Evolutionary conservation across 192 early-diverging fungal genomes (phyloP), one percentile per base, ranked within the genome.

Genomic region (Backusella liffmaniae): DNA sequence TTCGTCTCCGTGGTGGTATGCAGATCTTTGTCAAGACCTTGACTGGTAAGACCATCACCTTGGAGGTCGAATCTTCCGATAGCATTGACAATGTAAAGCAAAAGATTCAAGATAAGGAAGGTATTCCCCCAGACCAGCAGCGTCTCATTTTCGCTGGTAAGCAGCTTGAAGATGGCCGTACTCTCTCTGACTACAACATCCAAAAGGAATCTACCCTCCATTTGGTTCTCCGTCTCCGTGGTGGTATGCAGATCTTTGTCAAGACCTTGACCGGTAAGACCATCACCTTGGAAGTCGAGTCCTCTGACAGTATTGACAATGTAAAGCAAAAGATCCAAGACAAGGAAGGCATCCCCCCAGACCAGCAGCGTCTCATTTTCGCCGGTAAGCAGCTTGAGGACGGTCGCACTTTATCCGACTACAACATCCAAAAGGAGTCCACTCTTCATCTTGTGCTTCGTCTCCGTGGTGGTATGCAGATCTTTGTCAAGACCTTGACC

Each of bases 21-120:
- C 32, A 32, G 3, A 32, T 32, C 32, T 32, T 32, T 32, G 32
- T 32, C 32, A 32, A 32, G 32, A 32, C 94, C 41, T 86, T 98
- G 9, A 98, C 96, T 37, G 96, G 96, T 78, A 98, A 97, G 91
- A 98, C 96, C 82, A 96, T 98, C 85, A 98, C 96, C 76, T 85
- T 98, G 32, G 96, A 94, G 81, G 92, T 94, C 26, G 92, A 93
- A 84, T 92, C 90, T 36, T 88, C 86, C 21, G 91, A 93, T 77
- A 84, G 82, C 68, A 92, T 95, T 75, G 92, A 94, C 26, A 89
- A 92, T 69, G 92, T 95, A 70, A 94, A 95, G 88, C 66, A 79
- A 56, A 94, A 93, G 88, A 95, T 95, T 69, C 92, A 93, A 84
- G 91, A 95, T 73, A 94, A 93, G 87, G 94, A 95, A 84, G 94